Percentiles rank a stretch among this genome's conserved stretches.
These are phyloP conservation scores for Trichomonascus vanleenenianus DNA, from an alignment of 805 yeast species.

Conservation along the genomic window DNA sequence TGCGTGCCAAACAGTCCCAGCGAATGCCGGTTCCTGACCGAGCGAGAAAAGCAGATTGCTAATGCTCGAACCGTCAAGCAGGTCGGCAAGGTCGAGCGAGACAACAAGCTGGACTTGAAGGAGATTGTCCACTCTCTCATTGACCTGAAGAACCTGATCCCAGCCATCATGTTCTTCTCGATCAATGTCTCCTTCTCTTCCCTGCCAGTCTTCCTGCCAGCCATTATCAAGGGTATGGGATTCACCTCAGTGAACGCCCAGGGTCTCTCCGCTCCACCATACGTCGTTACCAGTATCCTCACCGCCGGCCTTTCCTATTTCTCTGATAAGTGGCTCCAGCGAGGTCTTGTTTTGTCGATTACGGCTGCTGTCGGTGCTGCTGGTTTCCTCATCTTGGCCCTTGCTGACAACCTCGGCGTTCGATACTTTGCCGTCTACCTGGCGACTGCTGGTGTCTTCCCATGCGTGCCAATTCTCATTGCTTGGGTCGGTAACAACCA, in stretches of 20 bases:
- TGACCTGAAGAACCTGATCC: slow-evolving; percentile 14
- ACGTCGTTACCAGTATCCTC: slow-evolving; percentile 28
- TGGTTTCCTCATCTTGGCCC: slow-evolving; percentile 22
- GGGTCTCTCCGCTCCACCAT: slow-evolving; percentile 42
- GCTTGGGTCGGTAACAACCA: slow-evolving; percentile 24
- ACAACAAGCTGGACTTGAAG: slow-evolving; percentile 4
- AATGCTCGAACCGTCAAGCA: slow-evolving; percentile 11
- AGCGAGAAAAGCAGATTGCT: slow-evolving; percentile 27
- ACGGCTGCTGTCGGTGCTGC: slow-evolving; percentile 13
- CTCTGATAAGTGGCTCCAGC: slow-evolving; percentile 33
- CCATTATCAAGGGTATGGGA: slow-evolving; percentile 37
- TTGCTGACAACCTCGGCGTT: slow-evolving; percentile 18
- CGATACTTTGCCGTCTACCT: slow-evolving; percentile 25
- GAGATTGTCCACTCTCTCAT: slow-evolving; percentile 8
- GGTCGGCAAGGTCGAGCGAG: slow-evolving; percentile 8
- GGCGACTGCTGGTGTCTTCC: slow-evolving; percentile 20
- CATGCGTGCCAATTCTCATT: slow-evolving; percentile 18
- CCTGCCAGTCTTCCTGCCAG: slow-evolving; percentile 41
- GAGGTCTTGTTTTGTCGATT: slow-evolving; percentile 18
- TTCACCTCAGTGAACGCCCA: slow-evolving; percentile 36
- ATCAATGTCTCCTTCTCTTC: slow-evolving; percentile 24
- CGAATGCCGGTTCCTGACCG: slow-evolving; percentile 42
- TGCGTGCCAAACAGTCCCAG: slow-evolving; percentile 31
- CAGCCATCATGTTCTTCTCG: slow-evolving; percentile 20
- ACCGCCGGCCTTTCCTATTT: slow-evolving; percentile 22